Evolutionary conservation across 768 basidiomycete genomes (phyloP).

Genomic region (Tremella fuciformis): DNA sequence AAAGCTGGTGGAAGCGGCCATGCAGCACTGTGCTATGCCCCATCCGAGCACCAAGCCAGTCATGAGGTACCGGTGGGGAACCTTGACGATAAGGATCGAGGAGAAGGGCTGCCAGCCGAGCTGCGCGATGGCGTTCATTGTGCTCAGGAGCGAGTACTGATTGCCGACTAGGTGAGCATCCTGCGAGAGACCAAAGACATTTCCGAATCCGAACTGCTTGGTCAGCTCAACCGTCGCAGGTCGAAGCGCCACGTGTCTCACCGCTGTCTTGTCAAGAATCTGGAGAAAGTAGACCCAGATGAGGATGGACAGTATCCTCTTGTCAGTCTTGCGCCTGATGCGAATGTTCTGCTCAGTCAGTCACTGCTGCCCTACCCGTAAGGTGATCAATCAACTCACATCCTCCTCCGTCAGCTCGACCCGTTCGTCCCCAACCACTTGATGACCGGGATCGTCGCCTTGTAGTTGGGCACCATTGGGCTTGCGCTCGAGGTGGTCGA

Average conservation of each 20-base stretch:
- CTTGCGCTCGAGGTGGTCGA: too few species aligned
- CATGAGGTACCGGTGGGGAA: constrained; percentile 43
- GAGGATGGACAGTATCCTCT: constrained; percentile 40
- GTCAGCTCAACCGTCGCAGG: neutral
- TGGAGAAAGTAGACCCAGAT: constrained; percentile 49
- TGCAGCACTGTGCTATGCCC: constrained; percentile 36
- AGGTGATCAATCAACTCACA: constrained; percentile 25
- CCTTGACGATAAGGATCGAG: constrained; percentile 45
- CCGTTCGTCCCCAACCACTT: constrained; percentile 37
- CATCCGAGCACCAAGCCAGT: constrained; percentile 44
- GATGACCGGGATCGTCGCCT: constrained; percentile 27
- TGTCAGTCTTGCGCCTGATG: constrained; percentile 45
- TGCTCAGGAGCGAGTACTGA: constrained; percentile 40
- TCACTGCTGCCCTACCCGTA: neutral
- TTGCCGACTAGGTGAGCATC: constrained; percentile 31
- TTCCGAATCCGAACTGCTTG: constrained; percentile 35
- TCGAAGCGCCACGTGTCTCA: neutral
- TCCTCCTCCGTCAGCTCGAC: constrained; percentile 45
- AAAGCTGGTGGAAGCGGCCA: constrained; percentile 36
- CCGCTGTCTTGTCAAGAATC: constrained; percentile 42
- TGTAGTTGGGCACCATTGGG: too few species aligned
- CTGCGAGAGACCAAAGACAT: constrained; percentile 42
- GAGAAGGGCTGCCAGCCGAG: constrained; percentile 49
- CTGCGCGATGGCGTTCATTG: constrained; percentile 45
- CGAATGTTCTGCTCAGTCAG: constrained; percentile 23